A percentile compares a stretch with the other conserved stretches of the same genome.
These are phyloP conservation scores for Xerocomellus chrysenteron DNA, from an alignment of 768 basidiomycete genomes.

Conservation along the genomic window DNA sequence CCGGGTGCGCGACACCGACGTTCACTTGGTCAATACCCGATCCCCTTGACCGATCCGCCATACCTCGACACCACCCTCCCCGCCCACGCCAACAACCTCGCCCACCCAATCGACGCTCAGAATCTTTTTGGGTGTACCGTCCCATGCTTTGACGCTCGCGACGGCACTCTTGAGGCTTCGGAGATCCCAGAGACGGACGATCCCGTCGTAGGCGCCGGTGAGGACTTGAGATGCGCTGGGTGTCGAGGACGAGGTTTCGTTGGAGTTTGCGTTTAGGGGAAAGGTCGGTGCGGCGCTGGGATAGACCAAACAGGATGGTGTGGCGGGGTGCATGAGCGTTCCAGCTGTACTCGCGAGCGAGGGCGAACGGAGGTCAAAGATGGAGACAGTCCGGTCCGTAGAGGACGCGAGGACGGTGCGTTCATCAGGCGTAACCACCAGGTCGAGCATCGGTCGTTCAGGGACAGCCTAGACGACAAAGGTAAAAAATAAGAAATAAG, in stretches of 20 bases:
- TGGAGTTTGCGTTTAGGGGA: not conserved
- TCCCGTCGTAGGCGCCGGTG: conserved; percentile 76
- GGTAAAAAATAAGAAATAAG: too few relatives aligned
- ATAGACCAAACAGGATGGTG: conserved; percentile 59
- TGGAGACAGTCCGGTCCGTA: conserved; percentile 67
- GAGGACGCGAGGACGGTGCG: conserved; percentile 58
- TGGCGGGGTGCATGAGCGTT: conserved; percentile 59
- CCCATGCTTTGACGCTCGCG: conserved; percentile 61
- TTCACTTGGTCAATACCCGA: conserved; percentile 7
- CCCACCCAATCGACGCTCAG: conserved; percentile 54
- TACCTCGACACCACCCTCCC: conserved; percentile 63
- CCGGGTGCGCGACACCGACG: not conserved
- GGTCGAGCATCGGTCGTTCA: conserved; percentile 72
- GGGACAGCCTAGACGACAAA: conserved; percentile 50
- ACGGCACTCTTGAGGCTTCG: conserved; percentile 66
- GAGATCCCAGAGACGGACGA: conserved; percentile 76
- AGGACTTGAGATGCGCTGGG: conserved; percentile 49
- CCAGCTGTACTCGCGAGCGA: conserved; percentile 37
- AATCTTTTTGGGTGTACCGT: conserved; percentile 51
- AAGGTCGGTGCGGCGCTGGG: not conserved
- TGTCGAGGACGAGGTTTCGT: not conserved
- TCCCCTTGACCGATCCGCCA: conserved; percentile 51
- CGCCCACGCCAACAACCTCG: conserved; percentile 57
- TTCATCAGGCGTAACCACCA: conserved; percentile 48
- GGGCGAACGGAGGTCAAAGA: conserved; percentile 64